Base-by-base conservation (phyloP, 2,329 filamentous ascomycete species). In the Conoideocrella luteorostrata region DNA sequence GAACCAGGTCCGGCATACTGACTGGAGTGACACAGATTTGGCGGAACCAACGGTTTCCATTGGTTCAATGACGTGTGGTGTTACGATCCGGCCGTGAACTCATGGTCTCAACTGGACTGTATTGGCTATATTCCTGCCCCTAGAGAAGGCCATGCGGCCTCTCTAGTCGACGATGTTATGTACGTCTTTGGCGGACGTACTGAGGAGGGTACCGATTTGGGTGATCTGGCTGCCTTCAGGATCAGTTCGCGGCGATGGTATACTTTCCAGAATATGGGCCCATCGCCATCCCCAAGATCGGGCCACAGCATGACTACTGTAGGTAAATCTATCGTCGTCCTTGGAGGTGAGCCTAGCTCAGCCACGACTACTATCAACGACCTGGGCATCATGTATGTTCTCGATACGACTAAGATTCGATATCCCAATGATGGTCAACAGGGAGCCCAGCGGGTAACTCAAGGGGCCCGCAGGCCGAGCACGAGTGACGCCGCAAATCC, bases 61-160 rank as follows among this genome's bases (percentile, higher is more conserved):
- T 98, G 93, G 94, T 98, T 97, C 70, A 98, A 97, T 63, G 93
- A 98, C 61, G 93, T 98, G 38, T 98, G 93, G 93, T 88, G 84
- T 41, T 98, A 93, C 62, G 91, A 96, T 56, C 86, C 90, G 7
- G 75, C 81, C 44, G 70, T 78, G 36, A 96, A 96, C 63, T 70
- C 76, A 44, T 98, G 93, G 93, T 70, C 80, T 9, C 85, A 94
- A 60, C 75, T 95, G 44, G 91, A 97, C 58, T 98, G 93, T 62
- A 96, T 97, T 57, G 93, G 93, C 28, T 98, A 96, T 63, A 97
- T 98, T 47, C 93, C 94, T 1, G 84, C 89, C 2, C 84, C 91
- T 15, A 81, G 93, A 48, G 93, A 98, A 72, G 93, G 93, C 4
- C 93, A 98, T 63, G 90, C 94, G 11, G 88, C 93, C 12, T 84